These are phyloP conservation scores for Arachnomyces sp. DNA, from an alignment of 2,329 filamentous ascomycete species.

Conservation along the genomic window DNA sequence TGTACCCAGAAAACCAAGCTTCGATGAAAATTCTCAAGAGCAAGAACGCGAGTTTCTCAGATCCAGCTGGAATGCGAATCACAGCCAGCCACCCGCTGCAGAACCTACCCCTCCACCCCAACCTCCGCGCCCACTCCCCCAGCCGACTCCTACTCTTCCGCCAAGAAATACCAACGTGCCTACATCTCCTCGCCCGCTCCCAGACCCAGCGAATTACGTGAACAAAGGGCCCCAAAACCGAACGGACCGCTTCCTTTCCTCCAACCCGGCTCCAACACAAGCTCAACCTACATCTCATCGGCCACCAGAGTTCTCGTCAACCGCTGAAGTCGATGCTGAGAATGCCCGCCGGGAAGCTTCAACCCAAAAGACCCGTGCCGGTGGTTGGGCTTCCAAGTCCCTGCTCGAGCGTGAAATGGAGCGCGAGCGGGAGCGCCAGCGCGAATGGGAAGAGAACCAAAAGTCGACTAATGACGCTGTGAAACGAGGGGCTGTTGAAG, in stretches of 20 bases:
- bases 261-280: constrained; percentile 43
- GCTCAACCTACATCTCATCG: constrained; percentile 31
- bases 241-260: constrained; percentile 48
- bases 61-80: constrained; percentile 45
- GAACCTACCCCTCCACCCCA: constrained; percentile 13
- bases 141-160: constrained; percentile 16
- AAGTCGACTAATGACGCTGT: constrained; percentile 41
- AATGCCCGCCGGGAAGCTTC: constrained; percentile 47
- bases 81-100: constrained; percentile 16
- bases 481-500: constrained; percentile 35
- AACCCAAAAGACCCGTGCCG: constrained; percentile 50
- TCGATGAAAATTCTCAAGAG: constrained; percentile 50
- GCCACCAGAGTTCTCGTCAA: constrained; percentile 41
- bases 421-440: constrained; percentile 54
- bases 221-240: constrained; percentile 33
- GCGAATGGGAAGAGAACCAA: constrained; percentile 57
- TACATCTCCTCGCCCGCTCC: constrained; percentile 35
- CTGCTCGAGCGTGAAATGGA: constrained; percentile 60
- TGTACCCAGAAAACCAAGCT: constrained; percentile 35
- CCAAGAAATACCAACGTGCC: constrained; percentile 7
- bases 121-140: constrained; percentile 17
- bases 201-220: constrained; percentile 35
- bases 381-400: constrained; percentile 54
- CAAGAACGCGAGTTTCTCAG: constrained; percentile 54
- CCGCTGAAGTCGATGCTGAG: constrained; percentile 48